phyloP scores from a whole-genome alignment of 2,329 filamentous ascomycete genomes.

The Chaetomiaceae sp. region DNA sequence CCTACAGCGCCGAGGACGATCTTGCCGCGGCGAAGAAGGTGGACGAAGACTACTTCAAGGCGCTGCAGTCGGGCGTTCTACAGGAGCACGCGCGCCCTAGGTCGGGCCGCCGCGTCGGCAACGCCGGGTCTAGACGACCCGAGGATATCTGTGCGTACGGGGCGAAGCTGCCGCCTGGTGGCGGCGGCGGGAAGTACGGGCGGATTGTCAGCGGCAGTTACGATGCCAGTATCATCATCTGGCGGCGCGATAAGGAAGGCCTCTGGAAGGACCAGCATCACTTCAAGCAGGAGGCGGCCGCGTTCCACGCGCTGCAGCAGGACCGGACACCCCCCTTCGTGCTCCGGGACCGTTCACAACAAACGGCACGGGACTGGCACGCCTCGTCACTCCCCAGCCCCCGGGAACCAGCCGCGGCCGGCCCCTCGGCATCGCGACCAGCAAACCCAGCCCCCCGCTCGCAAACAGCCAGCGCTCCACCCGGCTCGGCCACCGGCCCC shows the following conservation, averaged over 20 bases:
- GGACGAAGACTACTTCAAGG: constrained; percentile 66
- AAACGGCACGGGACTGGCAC: too few relatives aligned
- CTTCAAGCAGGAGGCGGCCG: constrained; percentile 67
- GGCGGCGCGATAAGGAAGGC: constrained; percentile 79
- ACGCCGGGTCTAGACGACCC: constrained; percentile 68
- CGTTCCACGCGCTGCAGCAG: constrained; percentile 40
- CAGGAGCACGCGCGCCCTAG: constrained; percentile 31
- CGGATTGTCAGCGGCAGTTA: constrained; percentile 98
- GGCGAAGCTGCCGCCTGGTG: constrained; percentile 82
- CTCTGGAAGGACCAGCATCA: constrained; percentile 75
- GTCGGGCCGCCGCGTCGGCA: constrained; percentile 41
- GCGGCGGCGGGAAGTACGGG: constrained; percentile 80
- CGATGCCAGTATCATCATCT: constrained; percentile 91
- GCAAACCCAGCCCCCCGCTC: constrained; percentile 6
- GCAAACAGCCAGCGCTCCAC: constrained; percentile 14
- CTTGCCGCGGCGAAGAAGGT: constrained; percentile 64
- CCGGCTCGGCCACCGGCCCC: constrained; percentile 3
- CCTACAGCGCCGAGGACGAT: constrained; percentile 71
- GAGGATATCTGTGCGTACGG: constrained; percentile 73
- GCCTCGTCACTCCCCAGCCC: too few relatives aligned
- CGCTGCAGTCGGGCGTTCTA: constrained; percentile 46
- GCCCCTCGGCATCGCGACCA: too few relatives aligned
- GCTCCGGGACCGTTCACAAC: constrained; percentile 4
- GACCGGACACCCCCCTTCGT: constrained; percentile 1
- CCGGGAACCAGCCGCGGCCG: too few relatives aligned